Conservation (phyloP, 2,329 filamentous ascomycete species). For the Beauveria bassiana region DNA sequence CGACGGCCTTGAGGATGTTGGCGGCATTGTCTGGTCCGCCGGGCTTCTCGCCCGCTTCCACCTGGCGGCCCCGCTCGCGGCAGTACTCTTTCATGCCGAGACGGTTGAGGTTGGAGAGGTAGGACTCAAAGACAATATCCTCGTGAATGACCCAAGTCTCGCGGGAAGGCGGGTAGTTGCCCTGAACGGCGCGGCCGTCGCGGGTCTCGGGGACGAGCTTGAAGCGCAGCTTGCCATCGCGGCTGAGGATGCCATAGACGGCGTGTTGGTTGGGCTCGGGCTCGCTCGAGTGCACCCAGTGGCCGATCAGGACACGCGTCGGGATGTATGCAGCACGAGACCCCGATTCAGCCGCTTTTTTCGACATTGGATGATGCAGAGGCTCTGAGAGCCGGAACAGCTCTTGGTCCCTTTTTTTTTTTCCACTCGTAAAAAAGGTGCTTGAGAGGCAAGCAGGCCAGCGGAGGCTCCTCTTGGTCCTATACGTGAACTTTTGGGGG, state of each 20-base stretch:
- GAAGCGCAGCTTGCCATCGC: conserved; percentile 11
- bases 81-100: conserved; percentile 12
- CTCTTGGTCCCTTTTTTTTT: background rate
- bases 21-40: conserved; percentile 5
- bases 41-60: background rate
- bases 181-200: conserved; percentile 3
- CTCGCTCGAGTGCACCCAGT: conserved; percentile 11
- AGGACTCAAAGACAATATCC: conserved; percentile 8
- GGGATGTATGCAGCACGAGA: background rate
- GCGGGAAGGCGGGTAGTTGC: conserved; percentile 4
- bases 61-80: conserved; percentile 7
- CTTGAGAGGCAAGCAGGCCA: background rate
- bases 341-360: background rate
- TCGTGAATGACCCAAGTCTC: conserved; percentile 10
- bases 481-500: conserved; percentile 3
- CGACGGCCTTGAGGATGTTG: conserved; percentile 12
- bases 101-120: conserved; percentile 10
- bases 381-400: background rate
- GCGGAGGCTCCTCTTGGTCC: background rate
- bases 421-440: background rate
- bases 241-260: conserved; percentile 12
- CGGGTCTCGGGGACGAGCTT: conserved; percentile 11
- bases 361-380: background rate
- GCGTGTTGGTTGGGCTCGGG: conserved; percentile 12
- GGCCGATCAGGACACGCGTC: conserved; percentile 6